Percentiles rank a stretch among this genome's conserved stretches.
These are phyloP conservation scores for Mariannaea sp. DNA, from an alignment of 2,329 filamentous ascomycete species.

Conservation along the genomic window DNA sequence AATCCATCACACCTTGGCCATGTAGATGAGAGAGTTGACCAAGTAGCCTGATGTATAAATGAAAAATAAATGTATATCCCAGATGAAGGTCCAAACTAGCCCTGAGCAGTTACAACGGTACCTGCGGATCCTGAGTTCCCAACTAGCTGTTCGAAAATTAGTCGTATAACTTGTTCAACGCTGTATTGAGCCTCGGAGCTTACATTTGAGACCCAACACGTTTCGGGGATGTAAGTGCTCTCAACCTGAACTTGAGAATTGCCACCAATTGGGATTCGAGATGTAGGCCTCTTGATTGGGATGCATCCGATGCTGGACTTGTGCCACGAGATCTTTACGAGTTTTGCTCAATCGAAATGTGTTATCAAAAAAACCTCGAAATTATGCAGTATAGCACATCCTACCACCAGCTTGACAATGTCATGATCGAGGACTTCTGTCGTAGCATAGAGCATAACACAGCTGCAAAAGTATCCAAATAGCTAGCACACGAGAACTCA, in stretches of 20 bases:
- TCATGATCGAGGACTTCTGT: slow-evolving; percentile 37
- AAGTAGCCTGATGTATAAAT: too few relatives aligned
- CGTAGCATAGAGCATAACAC: slow-evolving; percentile 37
- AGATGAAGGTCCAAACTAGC: too few relatives aligned
- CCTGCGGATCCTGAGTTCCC: too few relatives aligned
- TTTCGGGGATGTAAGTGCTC: slow-evolving; percentile 42
- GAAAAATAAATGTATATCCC: not conserved
- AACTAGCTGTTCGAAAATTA: too few relatives aligned
- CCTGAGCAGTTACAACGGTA: too few relatives aligned
- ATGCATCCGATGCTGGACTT: slow-evolving; percentile 25
- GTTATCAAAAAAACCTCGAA: slow-evolving; percentile 34
- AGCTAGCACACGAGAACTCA: slow-evolving; percentile 39
- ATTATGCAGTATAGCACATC: slow-evolving; percentile 22
- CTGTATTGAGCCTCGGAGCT: slow-evolving; percentile 49
- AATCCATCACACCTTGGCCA: too few relatives aligned
- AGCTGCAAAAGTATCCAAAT: slow-evolving; percentile 39
- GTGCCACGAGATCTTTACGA: slow-evolving; percentile 33
- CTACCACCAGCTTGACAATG: slow-evolving; percentile 22
- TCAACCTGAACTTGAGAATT: not conserved
- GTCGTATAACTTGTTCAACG: slow-evolving; percentile 50
- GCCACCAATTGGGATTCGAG: rapidly evolving
- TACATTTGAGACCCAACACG: slow-evolving; percentile 46
- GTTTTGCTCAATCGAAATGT: slow-evolving; percentile 37
- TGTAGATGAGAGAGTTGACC: too few relatives aligned
- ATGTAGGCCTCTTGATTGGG: slow-evolving; percentile 37